Base-by-base conservation (phyloP, 768 basidiomycete genomes). In the Trametes maxima region DNA sequence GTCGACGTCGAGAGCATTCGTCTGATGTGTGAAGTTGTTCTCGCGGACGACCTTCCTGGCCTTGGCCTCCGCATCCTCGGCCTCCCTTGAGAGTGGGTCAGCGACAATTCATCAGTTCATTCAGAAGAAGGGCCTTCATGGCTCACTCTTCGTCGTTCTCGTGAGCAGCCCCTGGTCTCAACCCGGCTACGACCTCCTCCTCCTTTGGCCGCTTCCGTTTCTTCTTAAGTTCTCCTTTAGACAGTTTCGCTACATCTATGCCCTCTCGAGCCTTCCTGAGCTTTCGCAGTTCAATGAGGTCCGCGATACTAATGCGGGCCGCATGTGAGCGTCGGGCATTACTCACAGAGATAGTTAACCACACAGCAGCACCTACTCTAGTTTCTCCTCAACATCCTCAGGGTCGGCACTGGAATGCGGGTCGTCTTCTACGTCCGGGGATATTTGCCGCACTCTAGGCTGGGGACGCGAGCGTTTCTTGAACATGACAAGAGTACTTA, bases 21-120 rank as follows among this genome's bases (percentile, higher is more conserved):
- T 99, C 76, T 98, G 96, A 64, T 95, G 93, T 0, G 97, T 99
- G 71, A 99, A 98, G 76, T 97, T 97, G 75, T 92, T 96, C 21
- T 85, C 78, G 42, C 94, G 80, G 2, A 95, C 88, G 5, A 88
- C 84, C 52, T 86, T 80, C 60, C 92, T 80, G 11, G 90, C 87
- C 59, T 84, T 88, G 2, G 88, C 85, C 54, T 87, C 85, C 33
- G 85, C 83, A 46, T 87, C 87, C 43, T 84, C 84, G 61, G 83
- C 79, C 40, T 89, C 86, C 0, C 85, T 88, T 59, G 11, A 35
- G 21, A 22, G 37, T 28, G 12, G 24, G 37, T 28, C 39, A 33
- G n/a, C 36, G 37, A 17, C 33, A 21, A 21, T 4, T 7, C n/a
- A 45, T 46, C 12, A 35, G 42, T n/a, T 2, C 19, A 39, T 13